Conservation (phyloP, 2,329 filamentous ascomycete species). For the Aspergillus flavus region DNA sequence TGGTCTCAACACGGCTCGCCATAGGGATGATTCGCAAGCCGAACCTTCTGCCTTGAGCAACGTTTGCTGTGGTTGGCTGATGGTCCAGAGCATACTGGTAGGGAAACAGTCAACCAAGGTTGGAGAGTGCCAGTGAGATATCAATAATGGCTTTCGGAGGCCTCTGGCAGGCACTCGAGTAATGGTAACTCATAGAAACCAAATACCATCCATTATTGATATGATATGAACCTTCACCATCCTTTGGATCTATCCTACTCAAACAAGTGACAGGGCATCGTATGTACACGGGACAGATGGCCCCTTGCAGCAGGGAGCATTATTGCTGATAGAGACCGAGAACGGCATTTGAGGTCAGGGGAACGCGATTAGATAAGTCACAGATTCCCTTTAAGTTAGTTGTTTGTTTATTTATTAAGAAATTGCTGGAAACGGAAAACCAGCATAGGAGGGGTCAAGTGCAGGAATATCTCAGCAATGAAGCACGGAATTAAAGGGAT, state of each 20-base stretch:
- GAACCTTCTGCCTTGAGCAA: background rate
- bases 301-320: conserved; percentile 3
- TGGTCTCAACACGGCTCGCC: background rate
- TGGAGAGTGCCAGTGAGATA: background rate
- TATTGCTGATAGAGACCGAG: background rate
- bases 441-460: no score
- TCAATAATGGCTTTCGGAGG: background rate
- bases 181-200: background rate
- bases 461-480: background rate
- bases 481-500: background rate
- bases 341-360: background rate
- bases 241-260: background rate
- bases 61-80: background rate
- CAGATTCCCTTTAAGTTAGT: background rate
- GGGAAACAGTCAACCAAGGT: background rate
- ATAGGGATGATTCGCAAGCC: background rate
- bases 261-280: background rate
- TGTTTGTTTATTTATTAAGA: background rate
- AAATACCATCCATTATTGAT: background rate
- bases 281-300: background rate
- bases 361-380: background rate
- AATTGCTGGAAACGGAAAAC: background rate
- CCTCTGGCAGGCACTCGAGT: background rate
- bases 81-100: background rate
- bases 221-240: background rate